phyloP scores from a whole-genome alignment of 2,329 filamentous ascomycete genomes.

The Bipolaris sorokiniana region DNA sequence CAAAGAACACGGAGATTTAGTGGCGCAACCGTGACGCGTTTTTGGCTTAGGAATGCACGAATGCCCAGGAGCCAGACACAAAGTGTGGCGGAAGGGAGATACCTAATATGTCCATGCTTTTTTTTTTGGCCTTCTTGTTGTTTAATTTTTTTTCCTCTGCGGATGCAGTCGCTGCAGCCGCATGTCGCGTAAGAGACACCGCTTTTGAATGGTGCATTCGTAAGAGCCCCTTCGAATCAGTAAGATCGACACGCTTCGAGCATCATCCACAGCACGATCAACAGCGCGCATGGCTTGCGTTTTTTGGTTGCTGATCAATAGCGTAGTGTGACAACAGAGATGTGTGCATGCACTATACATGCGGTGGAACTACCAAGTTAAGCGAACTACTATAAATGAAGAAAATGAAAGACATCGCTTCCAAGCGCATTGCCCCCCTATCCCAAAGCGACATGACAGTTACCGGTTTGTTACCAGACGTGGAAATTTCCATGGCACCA shows the following conservation, averaged over 20 bases:
- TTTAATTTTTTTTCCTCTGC: not conserved
- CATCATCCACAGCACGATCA: not conserved
- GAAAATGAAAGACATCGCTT: not conserved
- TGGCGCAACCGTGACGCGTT: not conserved
- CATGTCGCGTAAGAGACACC: not conserved
- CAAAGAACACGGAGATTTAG: not conserved
- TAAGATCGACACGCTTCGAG: not conserved
- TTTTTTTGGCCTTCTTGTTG: too few species aligned
- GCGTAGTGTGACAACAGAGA: slow-evolving; percentile 6
- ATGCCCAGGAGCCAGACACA: not conserved
- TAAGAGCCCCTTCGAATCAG: not conserved
- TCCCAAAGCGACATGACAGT: not conserved
- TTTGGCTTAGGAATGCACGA: not conserved
- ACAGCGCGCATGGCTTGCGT: slow-evolving; percentile 9
- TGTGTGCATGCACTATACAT: not conserved
- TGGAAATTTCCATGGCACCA: not conserved
- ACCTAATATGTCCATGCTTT: not conserved
- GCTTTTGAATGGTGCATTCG: not conserved
- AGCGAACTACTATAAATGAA: not conserved
- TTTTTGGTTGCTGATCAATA: not conserved
- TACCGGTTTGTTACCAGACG: not conserved
- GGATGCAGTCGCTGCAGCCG: not conserved
- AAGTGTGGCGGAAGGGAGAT: not conserved
- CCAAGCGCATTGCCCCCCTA: not conserved
- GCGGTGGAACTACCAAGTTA: not conserved